These are phyloP conservation scores for Gossypium arboreum DNA, from an alignment of 345 rosid species.

Conservation along the genomic window DNA sequence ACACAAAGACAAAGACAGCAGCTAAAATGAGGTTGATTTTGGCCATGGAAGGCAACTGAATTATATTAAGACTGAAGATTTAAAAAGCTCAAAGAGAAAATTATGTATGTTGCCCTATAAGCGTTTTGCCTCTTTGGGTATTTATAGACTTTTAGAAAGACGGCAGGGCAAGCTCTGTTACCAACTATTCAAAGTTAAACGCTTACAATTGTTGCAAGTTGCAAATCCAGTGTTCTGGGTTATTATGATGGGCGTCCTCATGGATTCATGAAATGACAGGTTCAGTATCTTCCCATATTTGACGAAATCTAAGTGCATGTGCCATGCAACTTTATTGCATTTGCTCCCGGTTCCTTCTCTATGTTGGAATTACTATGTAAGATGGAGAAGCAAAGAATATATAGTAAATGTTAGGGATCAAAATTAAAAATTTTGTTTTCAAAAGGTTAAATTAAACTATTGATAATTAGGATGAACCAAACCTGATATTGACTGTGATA, in stretches of 20 bases:
- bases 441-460: too few relatives aligned
- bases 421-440: too few relatives aligned
- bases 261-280: constrained; percentile 1
- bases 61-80: neutral
- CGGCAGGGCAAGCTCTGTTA: neutral
- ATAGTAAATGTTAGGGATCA: too few relatives aligned
- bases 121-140: constrained; percentile 11
- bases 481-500: too few relatives aligned
- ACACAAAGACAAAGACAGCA: constrained; percentile 9
- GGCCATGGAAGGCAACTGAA: constrained; percentile 17
- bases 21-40: constrained; percentile 13
- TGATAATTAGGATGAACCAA: too few relatives aligned
- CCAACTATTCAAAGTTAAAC: neutral
- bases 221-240: neutral
- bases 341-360: neutral
- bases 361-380: neutral
- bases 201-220: neutral
- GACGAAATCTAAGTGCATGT: constrained; percentile 14
- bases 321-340: constrained; percentile 9
- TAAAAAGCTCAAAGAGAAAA: neutral
- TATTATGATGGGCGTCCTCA: constrained; percentile 29
- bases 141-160: constrained; percentile 24
- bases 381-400: neutral
- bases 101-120: constrained; percentile 2
- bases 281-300: constrained; percentile 5